These are phyloP conservation scores for Eimeria tenella DNA, from an alignment of 169 alveolate genomes.

Conservation along the genomic window DNA sequence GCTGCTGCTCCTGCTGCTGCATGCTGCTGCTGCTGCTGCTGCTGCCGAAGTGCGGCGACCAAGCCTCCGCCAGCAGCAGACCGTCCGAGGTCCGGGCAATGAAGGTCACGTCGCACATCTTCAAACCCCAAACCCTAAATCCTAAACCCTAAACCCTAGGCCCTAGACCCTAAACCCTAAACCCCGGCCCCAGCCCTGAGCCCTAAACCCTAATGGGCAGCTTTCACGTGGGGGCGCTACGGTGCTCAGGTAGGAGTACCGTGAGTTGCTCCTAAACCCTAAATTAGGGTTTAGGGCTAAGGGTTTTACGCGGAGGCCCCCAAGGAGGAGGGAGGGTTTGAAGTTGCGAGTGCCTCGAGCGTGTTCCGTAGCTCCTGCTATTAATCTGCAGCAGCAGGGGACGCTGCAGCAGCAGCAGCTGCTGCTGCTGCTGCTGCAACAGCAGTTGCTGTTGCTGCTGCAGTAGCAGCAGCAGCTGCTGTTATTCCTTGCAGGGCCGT, in stretches of 20 bases:
- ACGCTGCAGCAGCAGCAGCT: not conserved
- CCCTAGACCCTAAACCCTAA: not conserved
- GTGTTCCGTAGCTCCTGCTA: not conserved
- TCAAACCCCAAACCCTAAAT: not conserved
- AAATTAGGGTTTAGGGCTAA: not conserved
- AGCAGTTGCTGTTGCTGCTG: not conserved
- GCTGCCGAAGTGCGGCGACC: slow-evolving; percentile 73
- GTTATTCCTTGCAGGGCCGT: not conserved
- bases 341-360: not conserved
- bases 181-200: not conserved
- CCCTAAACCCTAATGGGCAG: not conserved
- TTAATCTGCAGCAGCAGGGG: not conserved
- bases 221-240: not conserved
- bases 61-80: slow-evolving; percentile 88
- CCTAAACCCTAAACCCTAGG: not conserved
- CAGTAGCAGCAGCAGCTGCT: not conserved
- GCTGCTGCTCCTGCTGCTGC: slow-evolving; percentile 80
- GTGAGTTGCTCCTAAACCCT: too few relatives aligned
- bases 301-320: not conserved
- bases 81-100: slow-evolving; percentile 91
- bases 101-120: slow-evolving; percentile 86
- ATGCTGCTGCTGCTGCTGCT: slow-evolving; percentile 32
- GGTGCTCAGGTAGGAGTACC: not conserved
- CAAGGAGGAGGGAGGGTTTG: not conserved
- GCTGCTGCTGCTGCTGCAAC: not conserved